These are phyloP conservation scores for Rhizopus arrhizus DNA, from an alignment of 371 early-diverging fungal genomes.

Conservation along the genomic window DNA sequence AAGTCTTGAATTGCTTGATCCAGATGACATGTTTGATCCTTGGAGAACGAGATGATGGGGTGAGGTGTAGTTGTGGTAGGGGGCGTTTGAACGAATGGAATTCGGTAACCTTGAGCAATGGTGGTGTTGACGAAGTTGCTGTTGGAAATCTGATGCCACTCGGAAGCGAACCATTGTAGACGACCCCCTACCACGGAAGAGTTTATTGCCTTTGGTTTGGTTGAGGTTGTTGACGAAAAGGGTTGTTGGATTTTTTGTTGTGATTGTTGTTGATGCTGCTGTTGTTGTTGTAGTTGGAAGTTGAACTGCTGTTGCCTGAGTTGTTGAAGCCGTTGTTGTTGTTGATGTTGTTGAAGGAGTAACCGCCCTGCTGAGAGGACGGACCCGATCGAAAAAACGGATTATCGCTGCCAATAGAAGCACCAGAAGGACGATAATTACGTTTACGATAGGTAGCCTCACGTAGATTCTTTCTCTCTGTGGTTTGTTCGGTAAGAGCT, in stretches of 20 bases:
- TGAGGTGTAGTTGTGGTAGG: not conserved
- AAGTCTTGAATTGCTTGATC: slow-evolving; percentile 7
- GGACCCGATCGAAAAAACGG: slow-evolving; percentile 24
- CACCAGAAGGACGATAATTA: too few species aligned
- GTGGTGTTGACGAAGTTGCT: slow-evolving; percentile 4
- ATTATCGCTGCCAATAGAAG: not conserved
- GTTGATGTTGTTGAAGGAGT: slow-evolving; percentile 6
- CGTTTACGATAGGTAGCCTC: not conserved
- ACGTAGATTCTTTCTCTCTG: not conserved
- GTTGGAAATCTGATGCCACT: slow-evolving; percentile 11
- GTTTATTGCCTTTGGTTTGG: too few species aligned
- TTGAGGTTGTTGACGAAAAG: slow-evolving; percentile 9
- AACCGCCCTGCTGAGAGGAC: slow-evolving; percentile 27
- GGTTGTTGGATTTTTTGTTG: slow-evolving; percentile 4
- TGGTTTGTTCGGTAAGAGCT: not conserved
- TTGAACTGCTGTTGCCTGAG: too few species aligned
- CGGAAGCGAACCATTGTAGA: slow-evolving; percentile 8
- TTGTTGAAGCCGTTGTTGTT: slow-evolving; percentile 9
- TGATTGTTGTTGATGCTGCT: too few species aligned
- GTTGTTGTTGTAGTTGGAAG: too few species aligned
- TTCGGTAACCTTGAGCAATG: slow-evolving; percentile 6
- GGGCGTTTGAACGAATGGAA: not conserved
- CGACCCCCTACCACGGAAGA: slow-evolving; percentile 24
- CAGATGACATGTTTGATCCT: not conserved
- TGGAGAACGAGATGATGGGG: not conserved